Base-by-base conservation (phyloP, 164 flowering plant genomes). In the Buxus sempervirens region DNA sequence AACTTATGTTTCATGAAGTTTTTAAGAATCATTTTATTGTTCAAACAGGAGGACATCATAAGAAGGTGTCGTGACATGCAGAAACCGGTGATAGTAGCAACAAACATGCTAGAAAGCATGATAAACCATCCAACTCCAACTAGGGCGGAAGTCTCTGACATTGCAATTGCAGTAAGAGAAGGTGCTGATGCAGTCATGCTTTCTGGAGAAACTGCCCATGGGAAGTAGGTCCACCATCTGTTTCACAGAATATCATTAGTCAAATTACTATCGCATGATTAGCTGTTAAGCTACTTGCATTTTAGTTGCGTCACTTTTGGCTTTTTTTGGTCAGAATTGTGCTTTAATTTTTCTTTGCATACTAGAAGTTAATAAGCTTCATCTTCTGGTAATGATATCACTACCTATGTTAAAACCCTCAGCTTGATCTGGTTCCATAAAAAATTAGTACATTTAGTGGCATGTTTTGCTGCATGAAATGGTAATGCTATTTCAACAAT, bases 71-170 rank as follows among this genome's bases (percentile, higher is more conserved):
- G 67, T 18, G 86, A 89, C 77, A 87, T 89, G 97, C 88, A 86
- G 60, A 96, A 96, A 75, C 89, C 99, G 54, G 99, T 96, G 13
- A 96, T 96, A 62, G 98, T 93, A n/a, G 99, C 99, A 53, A 96
- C 99, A 64, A 93, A 96, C 80, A 96, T 96, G 99, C 83, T 96
- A 63, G 98, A 96, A 72, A 93, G 98, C 86, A 96, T 96, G 99
- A 93, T 96, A 67, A 72, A 84, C 77, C 96, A 90, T 76, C 98
- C 99, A 65, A 96, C 95, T 54, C 99, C 99, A 20, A 96, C 99
- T 25, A 85, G 99, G 72, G 99, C 99, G 18, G 99, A 96, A 75
- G 99, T 96, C 23, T 93, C 99, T 72, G 99, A 96, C 76, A 93
- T 96, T 77, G 96, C 98, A 58, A 93, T 93, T 74, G 99, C 99